Base-by-base conservation (phyloP, 805 yeast genomes). In the Nakazawaea ishiwadae region DNA sequence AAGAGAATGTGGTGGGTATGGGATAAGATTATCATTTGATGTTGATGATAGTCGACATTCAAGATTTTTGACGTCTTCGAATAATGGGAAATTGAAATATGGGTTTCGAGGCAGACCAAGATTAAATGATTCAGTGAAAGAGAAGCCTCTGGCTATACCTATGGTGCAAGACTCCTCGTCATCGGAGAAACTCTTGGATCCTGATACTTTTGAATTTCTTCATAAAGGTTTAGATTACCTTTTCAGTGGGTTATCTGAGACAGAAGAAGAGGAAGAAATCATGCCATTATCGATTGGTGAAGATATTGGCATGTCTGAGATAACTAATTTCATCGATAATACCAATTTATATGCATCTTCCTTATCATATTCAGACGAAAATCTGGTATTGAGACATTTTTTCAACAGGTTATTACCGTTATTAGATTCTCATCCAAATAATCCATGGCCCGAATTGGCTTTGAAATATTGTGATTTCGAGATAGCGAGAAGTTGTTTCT, bases 401-500 rank as follows among this genome's bases (percentile, higher is more conserved):
- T 77, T 76, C 54, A 70, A 73, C 48, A 69, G 73, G 44, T 58
- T 77, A 28, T 54, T 77, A 5, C 79, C 77, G 1, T 50, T 76
- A 31, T 54, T 76, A 26, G 82, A 77, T 56, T 79, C 79, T 0
- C 81, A 77, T 51, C 82, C 81, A 0, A 71, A 72, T 31, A 63
- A 79, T 1, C 81, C 81, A 3, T 75, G 81, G 81, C 82, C 82
- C 0, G 76, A 75, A 44, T 53, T 77, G 43, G 79, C 79, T 32
- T 58, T 77, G 45, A 68, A 70, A 39, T 76, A 76, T 50, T 76
- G 81, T 48, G 79, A 76, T 49, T 68, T 73, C 47, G 77, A 75
- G 48, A 67, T 77, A 35, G 81, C 81, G 1, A 62, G 77, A 41
- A 71, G 78, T 46, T 77, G 82, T 46, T 76, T 77, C 48, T 66